These are phyloP conservation scores for Chaetomiaceae sp. DNA, from an alignment of 2,329 filamentous ascomycete genomes.

Conservation along the genomic window DNA sequence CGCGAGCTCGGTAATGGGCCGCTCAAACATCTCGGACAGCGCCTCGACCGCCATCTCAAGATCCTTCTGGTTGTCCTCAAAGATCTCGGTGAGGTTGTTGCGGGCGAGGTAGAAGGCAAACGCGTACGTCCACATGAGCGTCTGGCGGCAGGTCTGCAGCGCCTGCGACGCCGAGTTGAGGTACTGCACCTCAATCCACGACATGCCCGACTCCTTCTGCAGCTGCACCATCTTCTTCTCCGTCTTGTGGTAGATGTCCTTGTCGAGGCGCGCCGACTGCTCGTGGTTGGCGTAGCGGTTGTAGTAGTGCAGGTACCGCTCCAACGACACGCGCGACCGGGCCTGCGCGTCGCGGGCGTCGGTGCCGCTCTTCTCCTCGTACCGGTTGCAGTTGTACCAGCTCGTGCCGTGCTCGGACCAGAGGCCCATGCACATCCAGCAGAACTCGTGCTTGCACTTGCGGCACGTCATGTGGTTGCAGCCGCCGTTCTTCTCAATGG, in stretches of 20 bases:
- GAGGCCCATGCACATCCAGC: slow-evolving; percentile 99
- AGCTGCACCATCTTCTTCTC: slow-evolving; percentile 99
- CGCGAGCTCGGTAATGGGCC: slow-evolving; percentile 80
- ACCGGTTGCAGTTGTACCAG: slow-evolving; percentile 99
- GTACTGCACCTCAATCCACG: slow-evolving; percentile 99
- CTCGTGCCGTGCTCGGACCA: slow-evolving; percentile 98
- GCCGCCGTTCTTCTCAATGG: slow-evolving; percentile 97
- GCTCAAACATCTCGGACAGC: slow-evolving; percentile 98
- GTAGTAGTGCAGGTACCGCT: slow-evolving; percentile 98
- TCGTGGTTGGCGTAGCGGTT: slow-evolving; percentile 99
- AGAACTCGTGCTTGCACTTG: slow-evolving; percentile 95
- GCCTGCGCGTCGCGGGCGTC: slow-evolving; percentile 91
- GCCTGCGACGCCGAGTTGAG: slow-evolving; percentile 89
- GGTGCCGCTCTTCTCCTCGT: slow-evolving; percentile 88
- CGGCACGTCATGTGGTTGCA: slow-evolving; percentile 98
- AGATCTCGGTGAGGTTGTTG: slow-evolving; percentile 95
- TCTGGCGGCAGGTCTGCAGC: slow-evolving; percentile 94
- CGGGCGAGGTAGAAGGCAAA: slow-evolving; percentile 96
- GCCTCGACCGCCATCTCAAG: slow-evolving; percentile 96
- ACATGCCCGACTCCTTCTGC: slow-evolving; percentile 90
- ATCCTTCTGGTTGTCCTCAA: slow-evolving; percentile 98
- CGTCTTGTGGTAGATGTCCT: slow-evolving; percentile 91
- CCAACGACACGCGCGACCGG: slow-evolving; percentile 80
- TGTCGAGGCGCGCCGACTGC: slow-evolving; percentile 93
- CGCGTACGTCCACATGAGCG: slow-evolving; percentile 97